A percentile compares a stretch with the other conserved stretches of the same genome.
phyloP scores from a whole-genome alignment of 352 stramenopile species.

The Salisapilia sapeloensis region DNA sequence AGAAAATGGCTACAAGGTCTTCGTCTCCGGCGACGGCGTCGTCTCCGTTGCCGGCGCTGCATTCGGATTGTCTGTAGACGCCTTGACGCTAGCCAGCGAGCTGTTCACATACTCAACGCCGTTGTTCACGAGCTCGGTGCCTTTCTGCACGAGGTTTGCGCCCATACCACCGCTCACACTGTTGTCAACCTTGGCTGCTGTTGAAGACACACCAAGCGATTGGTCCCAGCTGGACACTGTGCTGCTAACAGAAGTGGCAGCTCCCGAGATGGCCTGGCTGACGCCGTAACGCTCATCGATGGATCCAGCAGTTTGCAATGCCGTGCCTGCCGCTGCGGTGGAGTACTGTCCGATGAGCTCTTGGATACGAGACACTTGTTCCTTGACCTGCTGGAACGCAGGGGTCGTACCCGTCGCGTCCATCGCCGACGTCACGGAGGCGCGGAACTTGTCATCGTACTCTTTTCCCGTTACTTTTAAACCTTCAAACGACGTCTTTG shows the following conservation, averaged over 20 bases:
- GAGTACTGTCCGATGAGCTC: slow-evolving; percentile 10
- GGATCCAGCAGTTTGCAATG: slow-evolving; percentile 36
- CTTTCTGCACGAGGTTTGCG: slow-evolving; percentile 24
- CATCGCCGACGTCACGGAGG: slow-evolving; percentile 2
- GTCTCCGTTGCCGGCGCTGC: too few species aligned
- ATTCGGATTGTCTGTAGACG: too few species aligned
- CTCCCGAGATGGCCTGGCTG: slow-evolving; percentile 22
- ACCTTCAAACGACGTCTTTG: slow-evolving; percentile 25
- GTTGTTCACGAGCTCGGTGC: slow-evolving; percentile 39
- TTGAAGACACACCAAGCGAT: slow-evolving; percentile 33
- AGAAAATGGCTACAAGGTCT: too few species aligned
- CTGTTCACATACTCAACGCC: slow-evolving; percentile 53
- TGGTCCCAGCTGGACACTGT: slow-evolving; percentile 37
- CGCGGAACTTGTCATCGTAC: slow-evolving; percentile 47
- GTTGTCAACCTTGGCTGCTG: slow-evolving; percentile 29
- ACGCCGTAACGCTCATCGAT: slow-evolving; percentile 41
- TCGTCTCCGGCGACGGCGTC: too few species aligned
- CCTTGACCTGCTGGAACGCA: slow-evolving; percentile 41
- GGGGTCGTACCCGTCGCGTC: slow-evolving; percentile 19
- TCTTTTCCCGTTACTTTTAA: slow-evolving; percentile 41
- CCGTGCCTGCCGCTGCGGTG: slow-evolving; percentile 14
- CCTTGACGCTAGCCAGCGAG: too few species aligned
- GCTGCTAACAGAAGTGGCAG: slow-evolving; percentile 24
- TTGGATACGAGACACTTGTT: slow-evolving; percentile 30
- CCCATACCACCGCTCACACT: slow-evolving; percentile 49